Evolutionary conservation across 169 alveolate genomes (phyloP), one percentile per base, ranked within the genome.

Genomic region (Eimeria falciformis): DNA sequence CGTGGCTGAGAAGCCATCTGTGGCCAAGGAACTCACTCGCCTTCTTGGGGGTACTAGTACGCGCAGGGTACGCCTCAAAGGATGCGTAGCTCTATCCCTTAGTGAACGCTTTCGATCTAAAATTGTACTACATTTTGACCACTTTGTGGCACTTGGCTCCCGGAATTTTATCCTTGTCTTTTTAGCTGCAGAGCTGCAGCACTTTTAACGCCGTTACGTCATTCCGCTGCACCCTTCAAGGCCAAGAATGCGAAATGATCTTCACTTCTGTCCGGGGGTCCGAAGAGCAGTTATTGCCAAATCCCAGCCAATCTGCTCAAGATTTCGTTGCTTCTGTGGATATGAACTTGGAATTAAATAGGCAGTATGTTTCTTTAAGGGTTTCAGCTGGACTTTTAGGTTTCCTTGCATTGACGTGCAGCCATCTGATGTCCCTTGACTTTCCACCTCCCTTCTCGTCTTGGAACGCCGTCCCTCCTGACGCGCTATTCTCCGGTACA

Each of bases 1-100:
- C 50, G 92, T 91, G 55, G 93, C 95, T 47, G 95, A 93, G 55
- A 93, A 85, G 93, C 95, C 95, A 25, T 93, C 95, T 0, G 95
- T 93, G 66, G 94, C 93, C 9, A 87, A 89, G 77, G 92, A 87
- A 50, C 75, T 87, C 25, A 83, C 95, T 6, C 92, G 93, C 56
- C 89, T 92, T 17, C 87, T 84, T n/a, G 82, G 90, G 50, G 85
- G 71, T 29, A 66, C 55, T 29, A 82, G n/a, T 58, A 56, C 40
- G 25, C 90, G 90, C 29, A 55, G 78, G 90, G 90, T 56, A 29
- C 33, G 90, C 45, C 5, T 11, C 56, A 56, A 17, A 23, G 33
- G 9, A 40, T 43, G 14, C 43, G 0, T 6, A 33, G 53, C 7
- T 73, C n/a, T 27, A 12, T 43, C 17, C 11, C 3, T 73, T 27